A percentile compares a stretch with the other conserved stretches of the same genome.
phyloP scores from a whole-genome alignment of 352 stramenopile species.

The Phytophthora pistaciae region DNA sequence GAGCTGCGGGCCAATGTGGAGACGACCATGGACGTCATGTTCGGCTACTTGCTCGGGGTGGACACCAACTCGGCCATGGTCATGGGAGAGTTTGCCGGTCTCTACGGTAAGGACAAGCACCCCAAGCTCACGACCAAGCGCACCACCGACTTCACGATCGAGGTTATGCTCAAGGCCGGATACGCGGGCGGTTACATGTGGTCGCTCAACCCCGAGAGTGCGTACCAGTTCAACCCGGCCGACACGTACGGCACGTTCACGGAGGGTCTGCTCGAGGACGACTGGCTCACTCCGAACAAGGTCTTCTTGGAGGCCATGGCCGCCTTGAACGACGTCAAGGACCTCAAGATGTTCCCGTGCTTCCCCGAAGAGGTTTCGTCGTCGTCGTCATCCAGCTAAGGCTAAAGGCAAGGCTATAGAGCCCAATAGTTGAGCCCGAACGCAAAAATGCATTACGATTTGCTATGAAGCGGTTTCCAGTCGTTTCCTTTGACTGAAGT shows the following conservation, averaged over 20 bases:
- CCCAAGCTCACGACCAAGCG: conserved; percentile 62
- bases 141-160: conserved; percentile 68
- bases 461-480: neutral
- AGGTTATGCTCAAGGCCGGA: conserved; percentile 57
- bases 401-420: neutral
- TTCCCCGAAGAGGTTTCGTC: conserved; percentile 39
- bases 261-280: conserved; percentile 69
- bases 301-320: conserved; percentile 67
- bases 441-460: conserved; percentile 7
- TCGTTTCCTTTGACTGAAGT: conserved; percentile 3
- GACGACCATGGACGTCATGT: conserved; percentile 70
- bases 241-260: conserved; percentile 68
- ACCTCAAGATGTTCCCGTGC: conserved; percentile 74
- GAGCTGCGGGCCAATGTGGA: conserved; percentile 61
- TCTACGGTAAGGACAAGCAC: conserved; percentile 64
- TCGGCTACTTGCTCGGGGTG: conserved; percentile 51
- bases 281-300: conserved; percentile 76
- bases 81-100: conserved; percentile 69
- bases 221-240: conserved; percentile 76
- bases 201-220: conserved; percentile 76
- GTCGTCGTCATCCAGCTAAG: conserved; percentile 16
- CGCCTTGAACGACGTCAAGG: conserved; percentile 53
- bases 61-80: conserved; percentile 54
- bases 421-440: neutral
- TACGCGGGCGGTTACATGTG: conserved; percentile 80